phyloP scores from a whole-genome alignment of 2,329 filamentous ascomycete genomes.

The Byssoonygena ceratinophila region DNA sequence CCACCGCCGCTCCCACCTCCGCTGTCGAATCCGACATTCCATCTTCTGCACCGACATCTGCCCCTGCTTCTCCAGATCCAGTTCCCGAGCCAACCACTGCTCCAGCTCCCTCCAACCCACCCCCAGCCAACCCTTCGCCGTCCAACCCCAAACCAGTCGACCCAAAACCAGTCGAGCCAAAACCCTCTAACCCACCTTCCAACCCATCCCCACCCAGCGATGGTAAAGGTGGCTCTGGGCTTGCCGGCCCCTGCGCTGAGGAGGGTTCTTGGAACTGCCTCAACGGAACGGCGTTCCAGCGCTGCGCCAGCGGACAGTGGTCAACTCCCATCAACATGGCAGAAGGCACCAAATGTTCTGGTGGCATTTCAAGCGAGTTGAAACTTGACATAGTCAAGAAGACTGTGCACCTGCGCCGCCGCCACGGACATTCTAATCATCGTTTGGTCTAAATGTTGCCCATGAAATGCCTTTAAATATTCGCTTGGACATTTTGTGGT shows the following conservation, averaged over 20 bases:
- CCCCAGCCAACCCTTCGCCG: not conserved
- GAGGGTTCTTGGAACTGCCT: conserved; percentile 54
- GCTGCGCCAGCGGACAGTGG: conserved; percentile 52
- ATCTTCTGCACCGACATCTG: conserved; percentile 7
- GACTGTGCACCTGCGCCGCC: conserved; percentile 23
- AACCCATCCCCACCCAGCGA: conserved; percentile 6
- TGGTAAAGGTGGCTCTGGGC: conserved; percentile 11
- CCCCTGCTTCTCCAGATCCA: conserved; percentile 5
- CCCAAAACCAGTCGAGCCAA: too few relatives aligned
- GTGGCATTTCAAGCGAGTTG: conserved; percentile 4
- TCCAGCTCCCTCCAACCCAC: not conserved
- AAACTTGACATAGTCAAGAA: conserved; percentile 14
- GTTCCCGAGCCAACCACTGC: conserved; percentile 1
- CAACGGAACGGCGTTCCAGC: conserved; percentile 48
- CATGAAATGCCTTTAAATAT: too few relatives aligned
- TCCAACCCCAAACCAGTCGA: not conserved
- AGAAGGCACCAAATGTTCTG: conserved; percentile 44
- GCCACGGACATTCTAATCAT: conserved; percentile 18
- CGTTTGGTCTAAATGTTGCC: not conserved
- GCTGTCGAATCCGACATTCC: conserved; percentile 1
- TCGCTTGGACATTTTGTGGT: too few relatives aligned
- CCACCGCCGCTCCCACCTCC: conserved; percentile 14
- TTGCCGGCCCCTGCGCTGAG: conserved; percentile 32
- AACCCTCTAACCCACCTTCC: not conserved
- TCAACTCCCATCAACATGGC: conserved; percentile 42